Evolutionary conservation across 2,329 filamentous ascomycete genomes (phyloP).

Genomic region (Fusarium euwallaceae): DNA sequence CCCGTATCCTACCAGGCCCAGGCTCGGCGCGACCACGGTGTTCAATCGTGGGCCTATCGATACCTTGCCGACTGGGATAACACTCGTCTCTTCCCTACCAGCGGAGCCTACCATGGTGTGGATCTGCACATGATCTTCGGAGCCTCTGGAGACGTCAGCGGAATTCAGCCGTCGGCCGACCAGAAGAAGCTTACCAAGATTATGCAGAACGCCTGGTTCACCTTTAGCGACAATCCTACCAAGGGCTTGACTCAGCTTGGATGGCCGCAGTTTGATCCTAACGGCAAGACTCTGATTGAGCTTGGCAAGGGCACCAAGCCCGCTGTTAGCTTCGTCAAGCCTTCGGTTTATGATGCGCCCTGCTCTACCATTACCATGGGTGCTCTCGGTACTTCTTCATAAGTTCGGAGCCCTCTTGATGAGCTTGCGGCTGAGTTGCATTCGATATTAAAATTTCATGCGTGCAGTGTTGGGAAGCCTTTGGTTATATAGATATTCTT

Average conservation of each 20-base stretch:
- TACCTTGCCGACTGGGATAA: constrained; percentile 65
- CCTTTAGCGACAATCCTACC: constrained; percentile 55
- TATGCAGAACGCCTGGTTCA: constrained; percentile 58
- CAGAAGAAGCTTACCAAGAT: constrained; percentile 51
- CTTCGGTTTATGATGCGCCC: constrained; percentile 28
- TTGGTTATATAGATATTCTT: background rate
- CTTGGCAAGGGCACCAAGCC: constrained; percentile 25
- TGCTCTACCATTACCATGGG: constrained; percentile 40
- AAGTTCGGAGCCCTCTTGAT: background rate
- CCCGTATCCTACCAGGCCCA: constrained; percentile 56
- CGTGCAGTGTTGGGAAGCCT: background rate
- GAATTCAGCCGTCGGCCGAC: constrained; percentile 47
- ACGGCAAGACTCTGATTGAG: constrained; percentile 25
- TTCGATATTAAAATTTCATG: background rate
- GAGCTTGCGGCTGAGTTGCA: background rate
- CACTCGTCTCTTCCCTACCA: constrained; percentile 58
- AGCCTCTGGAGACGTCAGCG: constrained; percentile 55
- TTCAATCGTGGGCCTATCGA: constrained; percentile 60
- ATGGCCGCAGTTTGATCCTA: constrained; percentile 42
- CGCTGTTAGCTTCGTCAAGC: constrained; percentile 19
- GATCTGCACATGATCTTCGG: constrained; percentile 64
- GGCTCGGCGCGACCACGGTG: constrained; percentile 50
- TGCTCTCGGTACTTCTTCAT: constrained; percentile 19
- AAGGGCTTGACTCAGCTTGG: constrained; percentile 49
- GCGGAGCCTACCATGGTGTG: constrained; percentile 63